Evolutionary conservation across 2,329 filamentous ascomycete species (phyloP).

Genomic region (Alternaria triticina): DNA sequence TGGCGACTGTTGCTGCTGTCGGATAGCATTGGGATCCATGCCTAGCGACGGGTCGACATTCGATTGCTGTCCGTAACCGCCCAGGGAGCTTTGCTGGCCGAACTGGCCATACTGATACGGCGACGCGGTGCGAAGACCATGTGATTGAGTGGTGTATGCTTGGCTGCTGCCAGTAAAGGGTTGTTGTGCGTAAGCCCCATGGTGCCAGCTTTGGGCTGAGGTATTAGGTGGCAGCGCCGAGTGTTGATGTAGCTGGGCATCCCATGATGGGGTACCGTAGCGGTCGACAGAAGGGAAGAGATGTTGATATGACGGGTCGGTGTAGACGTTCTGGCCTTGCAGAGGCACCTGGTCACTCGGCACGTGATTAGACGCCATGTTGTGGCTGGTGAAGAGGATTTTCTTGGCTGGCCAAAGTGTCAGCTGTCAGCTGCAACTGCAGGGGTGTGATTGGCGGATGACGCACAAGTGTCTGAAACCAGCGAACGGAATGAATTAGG

Average conservation of each 20-base stretch:
- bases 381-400: constrained; percentile 9
- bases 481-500: constrained; percentile 35
- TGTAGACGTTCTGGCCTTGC: constrained; percentile 43
- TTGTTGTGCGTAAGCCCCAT: constrained; percentile 34
- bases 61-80: constrained; percentile 32
- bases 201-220: constrained; percentile 34
- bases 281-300: constrained; percentile 40
- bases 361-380: constrained; percentile 49
- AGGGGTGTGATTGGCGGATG: constrained; percentile 37
- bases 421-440: constrained; percentile 11
- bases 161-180: constrained; percentile 31
- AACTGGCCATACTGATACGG: constrained; percentile 45
- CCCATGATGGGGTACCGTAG: constrained; percentile 40
- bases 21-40: constrained; percentile 31
- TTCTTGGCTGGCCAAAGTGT: constrained; percentile 20
- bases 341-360: constrained; percentile 41
- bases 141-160: constrained; percentile 29
- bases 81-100: constrained; percentile 26
- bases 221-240: constrained; percentile 25
- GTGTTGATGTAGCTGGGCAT: constrained; percentile 36
- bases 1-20: constrained; percentile 41
- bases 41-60: constrained; percentile 38
- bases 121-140: constrained; percentile 35
- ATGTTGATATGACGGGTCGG: constrained; percentile 38
- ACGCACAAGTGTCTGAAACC: constrained; percentile 29